Base-by-base conservation (phyloP, 2,329 filamentous ascomycete genomes). In the Tolypocladium album region DNA sequence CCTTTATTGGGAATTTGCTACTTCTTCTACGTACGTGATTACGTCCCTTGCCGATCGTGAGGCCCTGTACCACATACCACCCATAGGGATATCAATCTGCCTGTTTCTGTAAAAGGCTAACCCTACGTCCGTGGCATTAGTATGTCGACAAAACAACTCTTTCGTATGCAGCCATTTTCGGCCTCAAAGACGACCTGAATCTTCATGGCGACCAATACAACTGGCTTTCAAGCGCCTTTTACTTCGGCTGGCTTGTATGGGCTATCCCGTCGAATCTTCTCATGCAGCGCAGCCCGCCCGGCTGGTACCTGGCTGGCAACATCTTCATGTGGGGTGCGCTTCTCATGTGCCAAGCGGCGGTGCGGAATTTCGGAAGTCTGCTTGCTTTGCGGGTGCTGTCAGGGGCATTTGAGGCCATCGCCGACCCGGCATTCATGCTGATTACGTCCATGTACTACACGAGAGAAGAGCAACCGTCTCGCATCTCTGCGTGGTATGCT, bases 391-490 rank as follows among this genome's bases (percentile, higher is more conserved):
- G 86, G 6, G 80, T 83, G 0, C 68, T 88, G 2, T 81, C 87
- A 1, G 86, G 86, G 65, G 82, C 86, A 27, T 86, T 87, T 61
- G 86, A 88, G 67, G 82, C 85, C 3, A 74, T 75, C 40, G 74
- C 73, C 3, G 72, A 75, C 50, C 75, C 74, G 1, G 73, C 73
- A 1, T 85, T 87, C 61, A 85, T 88, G 76, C 70, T 88, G 1
- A 83, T 88, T 42, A 87, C 84, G 0, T 79, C 78, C 5, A 87
- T 87, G 83, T 88, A 83, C 79, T 79, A 86, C 64, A 86, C 84
- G 1, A 76, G 84, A 12, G 75, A 77, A 3, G 82, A 88, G 65
- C 85, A 88, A 65, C 84, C 85, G 0, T 75, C 82, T 2, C 75
- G 84, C 0, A 84, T 86, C 57, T 82, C 81, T 1, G 71, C 82